Conservation (phyloP, 176 grass and related monocot genomes). For the Oryza meridionalis region DNA sequence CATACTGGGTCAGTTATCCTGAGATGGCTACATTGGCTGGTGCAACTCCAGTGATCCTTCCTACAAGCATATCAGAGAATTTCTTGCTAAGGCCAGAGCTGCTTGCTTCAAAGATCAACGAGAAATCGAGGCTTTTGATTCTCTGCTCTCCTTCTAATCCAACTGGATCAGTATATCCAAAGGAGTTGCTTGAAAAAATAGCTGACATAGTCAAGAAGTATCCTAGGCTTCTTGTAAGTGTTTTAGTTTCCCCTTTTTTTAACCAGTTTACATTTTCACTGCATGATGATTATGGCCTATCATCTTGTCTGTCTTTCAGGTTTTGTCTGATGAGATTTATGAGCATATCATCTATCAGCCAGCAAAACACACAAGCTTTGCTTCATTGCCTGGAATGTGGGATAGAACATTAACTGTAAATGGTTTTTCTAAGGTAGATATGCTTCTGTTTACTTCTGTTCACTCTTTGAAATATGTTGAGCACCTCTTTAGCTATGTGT, state of each 20-base stretch:
- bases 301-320: slow-evolving; percentile 44
- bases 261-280: neutral
- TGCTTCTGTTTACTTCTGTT: slow-evolving; percentile 6
- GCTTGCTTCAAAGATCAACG: slow-evolving; percentile 52
- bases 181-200: slow-evolving; percentile 64
- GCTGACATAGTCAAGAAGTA: slow-evolving; percentile 73
- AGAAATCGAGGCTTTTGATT: slow-evolving; percentile 73
- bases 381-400: slow-evolving; percentile 76
- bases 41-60: slow-evolving; percentile 61
- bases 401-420: slow-evolving; percentile 77
- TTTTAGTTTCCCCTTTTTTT: neutral
- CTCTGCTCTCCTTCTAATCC: slow-evolving; percentile 80
- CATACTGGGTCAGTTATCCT: slow-evolving; percentile 82
- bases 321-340: slow-evolving; percentile 79
- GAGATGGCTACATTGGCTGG: slow-evolving; percentile 72
- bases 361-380: slow-evolving; percentile 73
- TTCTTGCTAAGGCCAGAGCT: slow-evolving; percentile 56
- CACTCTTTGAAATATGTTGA: neutral
- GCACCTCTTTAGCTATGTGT: neutral
- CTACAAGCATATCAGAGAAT: slow-evolving; percentile 62
- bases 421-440: slow-evolving; percentile 72
- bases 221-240: slow-evolving; percentile 66
- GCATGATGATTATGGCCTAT: neutral
- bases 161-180: slow-evolving; percentile 68
- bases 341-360: slow-evolving; percentile 74